phyloP scores from a whole-genome alignment of 352 stramenopile genomes.

The Pythium coloratum region DNA sequence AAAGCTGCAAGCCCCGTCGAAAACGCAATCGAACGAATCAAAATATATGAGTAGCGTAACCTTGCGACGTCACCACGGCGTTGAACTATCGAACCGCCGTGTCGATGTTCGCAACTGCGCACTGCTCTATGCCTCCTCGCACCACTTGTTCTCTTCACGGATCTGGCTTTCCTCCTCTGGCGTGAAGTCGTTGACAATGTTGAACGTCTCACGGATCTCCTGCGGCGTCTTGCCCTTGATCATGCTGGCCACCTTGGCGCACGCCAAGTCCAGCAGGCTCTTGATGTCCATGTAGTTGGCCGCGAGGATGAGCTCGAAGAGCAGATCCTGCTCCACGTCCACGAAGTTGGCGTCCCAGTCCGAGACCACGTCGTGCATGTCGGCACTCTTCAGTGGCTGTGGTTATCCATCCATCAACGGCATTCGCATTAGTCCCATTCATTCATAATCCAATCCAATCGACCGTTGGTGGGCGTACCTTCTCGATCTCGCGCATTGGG shows the following conservation, averaged over 20 bases:
- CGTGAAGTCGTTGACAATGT: conserved; percentile 99
- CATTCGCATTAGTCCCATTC: conserved; percentile 8
- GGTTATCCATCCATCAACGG: background rate
- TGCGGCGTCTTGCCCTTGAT: conserved; percentile 98
- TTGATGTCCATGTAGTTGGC: conserved; percentile 99
- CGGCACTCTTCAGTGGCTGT: conserved; percentile 95
- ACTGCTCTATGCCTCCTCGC: conserved; percentile 94
- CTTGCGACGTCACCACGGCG: background rate
- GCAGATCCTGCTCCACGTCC: conserved; percentile 97
- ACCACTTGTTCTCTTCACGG: conserved; percentile 99
- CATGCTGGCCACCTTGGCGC: conserved; percentile 92
- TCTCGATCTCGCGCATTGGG: conserved; percentile 99
- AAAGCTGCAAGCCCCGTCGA: background rate
- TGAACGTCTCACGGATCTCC: conserved; percentile 99
- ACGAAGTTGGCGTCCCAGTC: conserved; percentile 99
- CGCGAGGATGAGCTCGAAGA: conserved; percentile 99
- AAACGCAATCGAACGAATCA: background rate
- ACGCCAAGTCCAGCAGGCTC: conserved; percentile 90
- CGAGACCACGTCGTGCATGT: conserved; percentile 99
- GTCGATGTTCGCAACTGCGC: no score
- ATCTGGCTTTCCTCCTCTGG: conserved; percentile 99
- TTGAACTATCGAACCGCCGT: background rate
- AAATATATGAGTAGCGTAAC: background rate
- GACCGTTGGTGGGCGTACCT: conserved; percentile 49
- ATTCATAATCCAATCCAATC: background rate